Evolutionary conservation across 148 eudicot species (phyloP), one percentile per base, ranked within the genome.

Genomic region (Camellia japonica): DNA sequence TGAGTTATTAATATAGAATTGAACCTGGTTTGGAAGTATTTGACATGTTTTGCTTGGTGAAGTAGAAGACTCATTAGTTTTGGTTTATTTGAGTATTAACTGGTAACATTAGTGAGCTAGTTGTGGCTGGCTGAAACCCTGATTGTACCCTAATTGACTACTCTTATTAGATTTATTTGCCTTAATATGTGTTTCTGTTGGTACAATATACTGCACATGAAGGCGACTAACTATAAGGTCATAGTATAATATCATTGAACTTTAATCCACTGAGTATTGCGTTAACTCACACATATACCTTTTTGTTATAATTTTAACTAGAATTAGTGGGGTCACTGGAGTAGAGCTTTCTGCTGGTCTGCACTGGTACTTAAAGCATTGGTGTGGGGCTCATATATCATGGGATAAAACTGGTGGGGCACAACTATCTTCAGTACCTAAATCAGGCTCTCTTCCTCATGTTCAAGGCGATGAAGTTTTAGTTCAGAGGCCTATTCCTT

Each of bases 401-500:
- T 88, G 90, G 90, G 81, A 80, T 67, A 88, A 83, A 82, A 85
- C 90, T 58, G 90, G 90, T 15, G 90, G 90, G 59, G 80, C 62
- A 41, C 90, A 88, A 61, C 78, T 86, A 65, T 77, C 72, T 74
- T 85, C 88, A 58, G 82, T 88, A 38, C 90, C 90, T 74, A 82
- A 84, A 51, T 15, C 85, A 59, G 90, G 90, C 63, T 88, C 85
- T 67, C 84, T 88, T 14, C 90, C 90, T 20, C 85, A 38, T 61
- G 80, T 88, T 75, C 77, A 80, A 78, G 87, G 80, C 74, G 54
- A 76, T 44, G 84, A 80, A 38, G 49, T 88, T 73, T 61, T 82
- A 16, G 80, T 84, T 23, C 81, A 82, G 65, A 84, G 90, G 69
- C 88, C 87, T 18, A 76, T 83, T 63, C 90, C 90, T 80, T 88